phyloP scores from a whole-genome alignment of 139 green algal species.

The Tetradesmus lagerheimii region DNA sequence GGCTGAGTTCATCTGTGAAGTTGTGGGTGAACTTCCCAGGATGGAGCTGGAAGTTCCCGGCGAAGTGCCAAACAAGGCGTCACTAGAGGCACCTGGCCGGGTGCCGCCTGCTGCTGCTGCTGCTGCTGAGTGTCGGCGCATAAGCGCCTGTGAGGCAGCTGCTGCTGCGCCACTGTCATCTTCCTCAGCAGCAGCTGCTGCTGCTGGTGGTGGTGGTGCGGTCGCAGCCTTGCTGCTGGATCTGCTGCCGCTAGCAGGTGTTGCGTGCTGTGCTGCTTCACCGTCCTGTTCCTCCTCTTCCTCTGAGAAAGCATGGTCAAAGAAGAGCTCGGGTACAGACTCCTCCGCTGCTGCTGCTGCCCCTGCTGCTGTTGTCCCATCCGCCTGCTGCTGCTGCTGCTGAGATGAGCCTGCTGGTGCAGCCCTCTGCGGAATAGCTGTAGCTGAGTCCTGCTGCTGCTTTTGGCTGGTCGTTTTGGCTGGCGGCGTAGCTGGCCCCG shows the following conservation, averaged over 20 bases:
- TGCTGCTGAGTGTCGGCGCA: not conserved
- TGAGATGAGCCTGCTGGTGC: not conserved
- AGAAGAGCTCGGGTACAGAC: constrained; percentile 25
- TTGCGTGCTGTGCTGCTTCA: not conserved
- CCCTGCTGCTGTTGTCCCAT: not conserved
- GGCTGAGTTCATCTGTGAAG: constrained; percentile 47
- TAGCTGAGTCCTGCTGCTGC: constrained; percentile 5
- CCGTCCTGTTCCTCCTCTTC: constrained; percentile 60
- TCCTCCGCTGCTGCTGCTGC: not conserved
- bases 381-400: constrained; percentile 29
- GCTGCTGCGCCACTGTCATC: not conserved
- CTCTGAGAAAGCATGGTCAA: constrained; percentile 66
- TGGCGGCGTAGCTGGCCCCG: not conserved
- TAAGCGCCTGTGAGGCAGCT: not conserved
- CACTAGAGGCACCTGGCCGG: not conserved
- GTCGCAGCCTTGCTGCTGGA: constrained; percentile 6
- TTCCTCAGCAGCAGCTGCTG: not conserved
- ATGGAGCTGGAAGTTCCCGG: not conserved
- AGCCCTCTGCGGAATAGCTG: not conserved
- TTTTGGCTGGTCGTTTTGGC: not conserved
- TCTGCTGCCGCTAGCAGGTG: constrained; percentile 15
- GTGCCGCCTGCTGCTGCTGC: not conserved
- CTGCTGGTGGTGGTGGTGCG: not conserved
- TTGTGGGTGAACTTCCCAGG: constrained; percentile 61
- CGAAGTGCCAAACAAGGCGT: constrained; percentile 2